phyloP scores from a whole-genome alignment of 257 asterid species.

The Euphrasia confusa region DNA sequence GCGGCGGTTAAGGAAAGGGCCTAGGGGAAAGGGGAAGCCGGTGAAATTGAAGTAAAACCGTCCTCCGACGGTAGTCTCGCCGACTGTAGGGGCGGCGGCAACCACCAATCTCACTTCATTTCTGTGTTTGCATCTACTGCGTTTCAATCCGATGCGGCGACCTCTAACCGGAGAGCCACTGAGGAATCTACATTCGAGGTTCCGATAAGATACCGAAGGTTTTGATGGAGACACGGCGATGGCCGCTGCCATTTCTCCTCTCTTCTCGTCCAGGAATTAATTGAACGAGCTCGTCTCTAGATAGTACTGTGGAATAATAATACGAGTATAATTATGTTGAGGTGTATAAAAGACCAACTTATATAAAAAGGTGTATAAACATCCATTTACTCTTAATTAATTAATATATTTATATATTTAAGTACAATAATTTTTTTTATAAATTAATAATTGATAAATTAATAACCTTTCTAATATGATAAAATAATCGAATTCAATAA shows the following conservation, averaged over 20 bases:
- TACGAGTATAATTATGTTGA: too few species aligned
- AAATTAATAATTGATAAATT: too few species aligned
- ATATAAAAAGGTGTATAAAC: too few species aligned
- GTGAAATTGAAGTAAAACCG: constrained; percentile 83
- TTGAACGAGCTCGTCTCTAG: neutral
- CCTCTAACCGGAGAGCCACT: constrained; percentile 42
- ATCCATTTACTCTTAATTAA: too few species aligned
- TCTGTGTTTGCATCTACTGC: constrained; percentile 39
- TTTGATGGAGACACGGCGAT: constrained; percentile 44
- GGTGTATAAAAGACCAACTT: too few species aligned
- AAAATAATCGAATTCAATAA: too few species aligned
- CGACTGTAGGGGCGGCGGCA: constrained; percentile 38
- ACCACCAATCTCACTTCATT: constrained; percentile 35
- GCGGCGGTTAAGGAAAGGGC: constrained; percentile 88
- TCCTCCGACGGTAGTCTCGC: constrained; percentile 38
- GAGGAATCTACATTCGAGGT: constrained; percentile 34
- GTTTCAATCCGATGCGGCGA: constrained; percentile 37
- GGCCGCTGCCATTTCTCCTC: constrained; percentile 39
- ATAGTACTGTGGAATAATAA: neutral
- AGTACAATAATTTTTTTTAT: too few species aligned
- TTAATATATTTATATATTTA: too few species aligned
- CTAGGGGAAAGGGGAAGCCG: constrained; percentile 95
- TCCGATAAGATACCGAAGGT: constrained; percentile 33
- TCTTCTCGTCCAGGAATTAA: constrained; percentile 4
- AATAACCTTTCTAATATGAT: too few species aligned